Base-by-base conservation (phyloP, 257 asterid genomes). In the Gentiana macrophylla region DNA sequence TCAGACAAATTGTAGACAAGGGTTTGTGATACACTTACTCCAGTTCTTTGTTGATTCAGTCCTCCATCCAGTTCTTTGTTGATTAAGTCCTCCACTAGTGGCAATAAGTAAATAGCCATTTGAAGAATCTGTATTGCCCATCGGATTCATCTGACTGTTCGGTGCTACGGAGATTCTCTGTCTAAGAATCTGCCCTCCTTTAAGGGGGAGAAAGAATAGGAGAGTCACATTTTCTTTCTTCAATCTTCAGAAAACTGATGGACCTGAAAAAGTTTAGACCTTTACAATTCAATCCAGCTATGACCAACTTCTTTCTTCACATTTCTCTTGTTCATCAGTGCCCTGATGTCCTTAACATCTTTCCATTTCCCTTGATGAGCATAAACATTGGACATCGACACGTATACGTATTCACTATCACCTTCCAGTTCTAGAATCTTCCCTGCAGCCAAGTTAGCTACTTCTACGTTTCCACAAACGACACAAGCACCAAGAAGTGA, bases 31-130 rank as follows among this genome's bases (percentile, higher is more conserved):
- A 67, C 55, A 79, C 95, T 76, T 80, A 88, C 98, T 56, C 98
- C 98, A 44, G 92, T 84, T 76, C 98, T 87, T 74, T 91, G 98
- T 70, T 91, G 98, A 74, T 88, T 89, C 60, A 85, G 88, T 49
- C 99, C 99, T 50, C 99, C 99, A 72, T 24, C 24, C 98, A 44
- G 92, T 84, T 76, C 98, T 87, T 74, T 91, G 98, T 70, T 91
- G 98, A 74, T 88, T 86, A 62, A 85, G 88, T 49, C 99, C 99
- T 50, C 99, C 99, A 72, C 99, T 92, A 46, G 99, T 86, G 46
- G 94, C 97, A 74, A 92, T 92, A 59, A 92, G 95, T 63, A 92
- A 73, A 79, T 88, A 92, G 61, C 99, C 97, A 69, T 83, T 92
- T 71, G 99, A 88, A 59, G 54, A 70, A 24, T 24, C 24, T 24